phyloP scores from a whole-genome alignment of 768 basidiomycete species.

The Phanerochaete carnosa region DNA sequence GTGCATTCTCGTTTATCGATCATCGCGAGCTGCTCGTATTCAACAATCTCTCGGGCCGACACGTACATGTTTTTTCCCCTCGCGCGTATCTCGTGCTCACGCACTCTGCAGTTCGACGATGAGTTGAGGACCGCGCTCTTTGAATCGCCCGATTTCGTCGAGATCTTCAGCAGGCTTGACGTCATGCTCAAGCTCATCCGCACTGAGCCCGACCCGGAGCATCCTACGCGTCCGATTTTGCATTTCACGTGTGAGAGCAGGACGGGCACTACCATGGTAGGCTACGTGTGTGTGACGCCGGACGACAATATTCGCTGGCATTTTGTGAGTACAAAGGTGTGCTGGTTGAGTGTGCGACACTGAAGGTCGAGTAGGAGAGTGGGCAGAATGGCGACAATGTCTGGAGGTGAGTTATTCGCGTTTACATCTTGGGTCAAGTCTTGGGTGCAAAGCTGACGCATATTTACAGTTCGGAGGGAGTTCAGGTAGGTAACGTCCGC shows the following conservation, averaged over 20 bases:
- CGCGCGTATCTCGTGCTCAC: background rate
- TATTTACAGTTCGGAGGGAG: slow-evolving; percentile 48
- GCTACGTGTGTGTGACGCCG: slow-evolving; percentile 51
- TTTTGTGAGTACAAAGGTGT: slow-evolving; percentile 43
- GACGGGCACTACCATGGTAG: slow-evolving; percentile 47
- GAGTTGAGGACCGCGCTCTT: background rate
- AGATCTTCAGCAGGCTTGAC: slow-evolving; percentile 48
- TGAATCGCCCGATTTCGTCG: slow-evolving; percentile 37
- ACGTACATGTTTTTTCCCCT: background rate
- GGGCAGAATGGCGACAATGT: slow-evolving; percentile 32
- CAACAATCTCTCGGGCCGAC: slow-evolving; percentile 34
- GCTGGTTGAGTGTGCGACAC: background rate
- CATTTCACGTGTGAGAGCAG: slow-evolving; percentile 49
- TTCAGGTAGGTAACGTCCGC: slow-evolving; percentile 59
- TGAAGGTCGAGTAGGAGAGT: background rate
- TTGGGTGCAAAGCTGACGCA: background rate
- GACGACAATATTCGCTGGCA: slow-evolving; percentile 62
- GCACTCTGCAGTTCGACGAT: background rate
- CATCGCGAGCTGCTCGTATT: slow-evolving; percentile 65
- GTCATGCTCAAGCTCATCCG: slow-evolving; percentile 43
- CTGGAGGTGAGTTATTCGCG: slow-evolving; percentile 14
- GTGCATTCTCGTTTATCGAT: slow-evolving; percentile 67
- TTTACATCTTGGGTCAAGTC: too few relatives aligned
- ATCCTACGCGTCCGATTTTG: slow-evolving; percentile 51
- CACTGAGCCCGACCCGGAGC: slow-evolving; percentile 40